Conservation (phyloP, 805 yeast genomes). For the Metschnikowia matae region DNA sequence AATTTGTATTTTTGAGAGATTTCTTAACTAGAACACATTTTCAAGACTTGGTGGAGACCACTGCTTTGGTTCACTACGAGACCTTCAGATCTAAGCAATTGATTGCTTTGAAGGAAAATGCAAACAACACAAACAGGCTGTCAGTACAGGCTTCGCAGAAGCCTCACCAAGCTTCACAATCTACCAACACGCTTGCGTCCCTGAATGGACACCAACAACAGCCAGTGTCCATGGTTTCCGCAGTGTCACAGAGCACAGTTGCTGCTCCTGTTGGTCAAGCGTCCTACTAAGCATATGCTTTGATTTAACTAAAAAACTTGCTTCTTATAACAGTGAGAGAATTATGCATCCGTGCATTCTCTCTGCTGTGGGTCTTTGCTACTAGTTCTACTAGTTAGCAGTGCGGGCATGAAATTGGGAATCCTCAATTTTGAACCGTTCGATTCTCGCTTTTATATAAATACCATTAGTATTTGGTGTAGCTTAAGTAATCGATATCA, state of each 20-base stretch:
- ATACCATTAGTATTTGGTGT: background rate
- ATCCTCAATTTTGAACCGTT: background rate
- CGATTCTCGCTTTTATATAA: constrained; percentile 1
- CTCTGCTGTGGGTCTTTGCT: constrained; percentile 3
- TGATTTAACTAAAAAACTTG: background rate
- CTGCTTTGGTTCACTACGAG: constrained; percentile 85
- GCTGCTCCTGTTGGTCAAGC: constrained; percentile 7
- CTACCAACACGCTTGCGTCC: constrained; percentile 6
- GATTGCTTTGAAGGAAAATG: constrained; percentile 88
- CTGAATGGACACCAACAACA: constrained; percentile 6
- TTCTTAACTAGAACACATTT: constrained; percentile 92
- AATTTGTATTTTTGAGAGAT: constrained; percentile 89
- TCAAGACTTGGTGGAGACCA: constrained; percentile 93
- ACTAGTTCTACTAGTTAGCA: background rate
- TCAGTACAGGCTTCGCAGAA: constrained; percentile 15
- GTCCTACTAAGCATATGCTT: background rate
- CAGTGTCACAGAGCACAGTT: constrained; percentile 17
- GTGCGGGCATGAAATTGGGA: background rate
- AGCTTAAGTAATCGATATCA: background rate
- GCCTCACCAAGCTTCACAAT: constrained; percentile 5
- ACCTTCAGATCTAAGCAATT: constrained; percentile 90
- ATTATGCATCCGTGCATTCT: background rate
- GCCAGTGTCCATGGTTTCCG: constrained; percentile 17
- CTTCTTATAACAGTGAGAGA: background rate
- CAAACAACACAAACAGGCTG: constrained; percentile 45